phyloP scores from a whole-genome alignment of 2,329 filamentous ascomycete genomes.

The Paecilomyces niveus region DNA sequence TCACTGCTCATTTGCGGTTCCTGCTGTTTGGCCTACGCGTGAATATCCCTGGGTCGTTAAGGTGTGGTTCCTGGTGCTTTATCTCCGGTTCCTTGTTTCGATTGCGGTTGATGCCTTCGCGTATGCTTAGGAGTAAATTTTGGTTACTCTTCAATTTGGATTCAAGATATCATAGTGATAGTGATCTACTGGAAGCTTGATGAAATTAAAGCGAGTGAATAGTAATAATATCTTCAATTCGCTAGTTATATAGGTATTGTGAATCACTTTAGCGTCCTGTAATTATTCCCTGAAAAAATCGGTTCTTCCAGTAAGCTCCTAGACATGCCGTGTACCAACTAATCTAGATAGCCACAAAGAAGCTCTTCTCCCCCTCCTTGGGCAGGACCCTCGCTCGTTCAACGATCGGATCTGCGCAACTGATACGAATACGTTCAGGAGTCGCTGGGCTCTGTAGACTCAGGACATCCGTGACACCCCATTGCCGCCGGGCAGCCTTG shows the following conservation, averaged over 20 bases:
- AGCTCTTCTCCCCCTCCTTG: slow-evolving; percentile 46
- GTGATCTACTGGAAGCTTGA: too few relatives aligned
- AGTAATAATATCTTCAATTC: background rate
- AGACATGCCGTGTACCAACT: background rate
- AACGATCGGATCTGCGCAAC: slow-evolving; percentile 39
- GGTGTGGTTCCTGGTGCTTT: too few relatives aligned
- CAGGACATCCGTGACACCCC: slow-evolving; percentile 38
- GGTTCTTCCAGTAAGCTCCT: background rate
- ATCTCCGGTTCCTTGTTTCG: too few relatives aligned
- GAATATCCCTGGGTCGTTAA: too few relatives aligned
- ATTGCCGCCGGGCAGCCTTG: slow-evolving; percentile 44
- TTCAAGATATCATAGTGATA: too few relatives aligned
- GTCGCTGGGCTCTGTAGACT: slow-evolving; percentile 45
- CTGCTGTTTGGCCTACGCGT: too few relatives aligned
- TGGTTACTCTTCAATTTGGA: too few relatives aligned
- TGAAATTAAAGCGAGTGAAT: background rate
- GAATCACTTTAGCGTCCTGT: background rate
- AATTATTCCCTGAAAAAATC: background rate
- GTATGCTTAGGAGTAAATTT: too few relatives aligned
- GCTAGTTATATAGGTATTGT: background rate
- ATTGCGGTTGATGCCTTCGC: too few relatives aligned
- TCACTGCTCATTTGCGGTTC: too few relatives aligned
- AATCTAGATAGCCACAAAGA: slow-evolving; percentile 35
- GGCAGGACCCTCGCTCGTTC: slow-evolving; percentile 46
- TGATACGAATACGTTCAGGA: slow-evolving; percentile 43